Evolutionary conservation across 108 stramenopile species (phyloP).

Genomic region (Hondaea fermentalgiana): DNA sequence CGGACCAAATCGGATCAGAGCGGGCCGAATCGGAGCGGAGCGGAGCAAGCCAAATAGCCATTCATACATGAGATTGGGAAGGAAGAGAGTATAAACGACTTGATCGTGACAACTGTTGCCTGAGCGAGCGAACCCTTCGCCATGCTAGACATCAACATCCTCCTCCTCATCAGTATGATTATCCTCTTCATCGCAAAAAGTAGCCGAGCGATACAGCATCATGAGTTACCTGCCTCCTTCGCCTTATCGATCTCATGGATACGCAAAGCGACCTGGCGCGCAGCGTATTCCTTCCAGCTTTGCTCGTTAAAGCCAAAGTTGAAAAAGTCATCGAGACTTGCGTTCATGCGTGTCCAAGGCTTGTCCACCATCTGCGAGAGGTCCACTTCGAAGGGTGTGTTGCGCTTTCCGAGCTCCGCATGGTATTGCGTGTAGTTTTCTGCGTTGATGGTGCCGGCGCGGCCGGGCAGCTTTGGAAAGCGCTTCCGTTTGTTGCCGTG

Average conservation of each 20-base stretch:
- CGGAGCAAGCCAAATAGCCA: too few species aligned
- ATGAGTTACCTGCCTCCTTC: background rate
- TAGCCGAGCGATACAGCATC: too few species aligned
- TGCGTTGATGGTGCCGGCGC: background rate
- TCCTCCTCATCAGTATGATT: too few species aligned
- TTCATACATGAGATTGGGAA: too few species aligned
- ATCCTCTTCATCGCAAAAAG: too few species aligned
- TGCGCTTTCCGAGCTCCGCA: background rate
- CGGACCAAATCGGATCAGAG: too few species aligned
- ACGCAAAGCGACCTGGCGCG: background rate
- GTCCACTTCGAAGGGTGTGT: constrained; percentile 13
- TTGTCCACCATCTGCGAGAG: background rate
- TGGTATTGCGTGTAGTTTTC: background rate
- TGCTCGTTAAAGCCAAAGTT: constrained; percentile 20
- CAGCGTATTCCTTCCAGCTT: background rate
- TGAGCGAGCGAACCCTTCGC: too few species aligned
- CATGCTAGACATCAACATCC: too few species aligned
- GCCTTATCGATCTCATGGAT: background rate
- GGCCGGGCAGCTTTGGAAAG: background rate
- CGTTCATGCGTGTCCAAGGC: background rate
- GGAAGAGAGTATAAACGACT: too few species aligned
- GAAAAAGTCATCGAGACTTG: background rate
- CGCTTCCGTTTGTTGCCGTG: background rate
- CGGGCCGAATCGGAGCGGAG: too few species aligned
- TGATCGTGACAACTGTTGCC: too few species aligned